These are phyloP conservation scores for Mortierella alpina DNA, from an alignment of 192 early-diverging fungal species.

Conservation along the genomic window DNA sequence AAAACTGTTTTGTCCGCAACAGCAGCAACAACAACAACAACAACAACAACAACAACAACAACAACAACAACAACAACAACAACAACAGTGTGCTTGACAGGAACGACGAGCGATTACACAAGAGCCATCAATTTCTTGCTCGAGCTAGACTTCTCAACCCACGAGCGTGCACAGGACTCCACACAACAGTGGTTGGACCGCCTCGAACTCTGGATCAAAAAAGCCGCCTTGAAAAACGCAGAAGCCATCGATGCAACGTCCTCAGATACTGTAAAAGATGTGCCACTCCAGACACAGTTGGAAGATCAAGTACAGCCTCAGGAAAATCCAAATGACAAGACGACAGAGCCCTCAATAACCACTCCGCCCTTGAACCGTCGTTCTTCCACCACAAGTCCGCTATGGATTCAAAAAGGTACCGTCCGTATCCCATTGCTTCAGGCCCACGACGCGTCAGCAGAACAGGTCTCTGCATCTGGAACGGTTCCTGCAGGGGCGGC, in stretches of 20 bases:
- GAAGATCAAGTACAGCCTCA: too few species aligned
- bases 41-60: neutral
- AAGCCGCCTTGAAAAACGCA: neutral
- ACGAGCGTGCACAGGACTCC: constrained; percentile 1
- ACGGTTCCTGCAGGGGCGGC: neutral
- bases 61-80: neutral
- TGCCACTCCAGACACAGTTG: too few species aligned
- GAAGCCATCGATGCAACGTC: too few species aligned
- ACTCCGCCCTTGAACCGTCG: too few species aligned
- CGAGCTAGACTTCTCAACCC: constrained; percentile 25
- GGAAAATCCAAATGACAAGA: too few species aligned
- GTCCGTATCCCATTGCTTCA: neutral
- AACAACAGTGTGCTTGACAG: neutral
- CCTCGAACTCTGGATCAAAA: constrained; percentile 6
- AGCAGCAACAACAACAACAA: neutral
- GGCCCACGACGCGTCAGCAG: neutral
- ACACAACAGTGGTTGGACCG: constrained; percentile 15
- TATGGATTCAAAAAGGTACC: constrained; percentile 6
- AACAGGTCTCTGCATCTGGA: neutral
- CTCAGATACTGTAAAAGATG: too few species aligned
- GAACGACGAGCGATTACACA: constrained; percentile 16
- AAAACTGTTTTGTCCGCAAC: too few species aligned
- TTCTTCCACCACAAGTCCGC: neutral
- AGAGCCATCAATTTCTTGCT: constrained; percentile 36
- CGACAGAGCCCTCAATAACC: too few species aligned